phyloP scores from a whole-genome alignment of 1,139 yeast species.

The Suhomyces guaymorum region DNA sequence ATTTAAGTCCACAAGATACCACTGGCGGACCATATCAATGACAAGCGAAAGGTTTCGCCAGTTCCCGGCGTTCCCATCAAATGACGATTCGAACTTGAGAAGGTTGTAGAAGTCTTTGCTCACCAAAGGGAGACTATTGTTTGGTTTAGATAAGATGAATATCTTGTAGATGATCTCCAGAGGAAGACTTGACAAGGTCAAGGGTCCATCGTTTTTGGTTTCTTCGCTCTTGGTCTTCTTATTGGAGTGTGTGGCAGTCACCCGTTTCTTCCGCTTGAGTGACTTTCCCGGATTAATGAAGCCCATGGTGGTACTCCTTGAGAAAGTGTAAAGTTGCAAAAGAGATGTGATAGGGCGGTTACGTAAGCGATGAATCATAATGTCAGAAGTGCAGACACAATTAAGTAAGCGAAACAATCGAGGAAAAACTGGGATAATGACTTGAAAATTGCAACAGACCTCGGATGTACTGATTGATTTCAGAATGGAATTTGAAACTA shows the following conservation, averaged over 20 bases:
- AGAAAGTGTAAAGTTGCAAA: background rate
- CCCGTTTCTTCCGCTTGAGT: slow-evolving; percentile 7
- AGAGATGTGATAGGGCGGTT: background rate
- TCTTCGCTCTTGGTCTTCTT: background rate
- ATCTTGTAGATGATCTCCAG: slow-evolving; percentile 32
- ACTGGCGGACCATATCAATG: slow-evolving; percentile 15
- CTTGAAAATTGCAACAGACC: no score
- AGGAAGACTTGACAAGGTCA: slow-evolving; percentile 29
- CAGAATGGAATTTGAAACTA: no score
- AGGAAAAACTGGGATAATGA: background rate
- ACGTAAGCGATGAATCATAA: no score
- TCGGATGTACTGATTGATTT: no score
- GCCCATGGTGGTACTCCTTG: slow-evolving; percentile 25
- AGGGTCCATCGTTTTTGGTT: slow-evolving; percentile 4
- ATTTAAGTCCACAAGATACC: slow-evolving; percentile 15
- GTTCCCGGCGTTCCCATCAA: slow-evolving; percentile 7
- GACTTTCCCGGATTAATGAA: slow-evolving; percentile 32
- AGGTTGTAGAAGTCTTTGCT: slow-evolving; percentile 26
- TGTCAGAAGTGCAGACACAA: no score
- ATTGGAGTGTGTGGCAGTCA: background rate
- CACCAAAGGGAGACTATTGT: slow-evolving; percentile 28
- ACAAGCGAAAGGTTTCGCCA: slow-evolving; percentile 16
- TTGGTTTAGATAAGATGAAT: slow-evolving; percentile 32
- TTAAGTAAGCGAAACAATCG: background rate
- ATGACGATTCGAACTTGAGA: slow-evolving; percentile 19